A percentile compares a stretch with the other conserved stretches of the same genome.
Conservation (phyloP, 768 basidiomycete genomes). For the Epithele typhae region DNA sequence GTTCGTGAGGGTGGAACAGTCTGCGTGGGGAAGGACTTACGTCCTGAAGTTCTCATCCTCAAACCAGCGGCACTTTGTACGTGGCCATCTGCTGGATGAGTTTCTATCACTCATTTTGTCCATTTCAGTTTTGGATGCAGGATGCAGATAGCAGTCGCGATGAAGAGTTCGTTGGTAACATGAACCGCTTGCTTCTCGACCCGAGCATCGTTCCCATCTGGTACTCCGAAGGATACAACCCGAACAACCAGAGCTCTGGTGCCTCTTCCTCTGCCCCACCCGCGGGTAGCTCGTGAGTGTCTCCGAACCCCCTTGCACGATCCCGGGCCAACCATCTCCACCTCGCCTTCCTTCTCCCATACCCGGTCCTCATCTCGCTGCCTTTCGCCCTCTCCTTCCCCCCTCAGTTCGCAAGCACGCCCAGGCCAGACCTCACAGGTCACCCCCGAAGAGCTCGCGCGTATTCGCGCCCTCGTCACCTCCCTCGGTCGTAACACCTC, state of each 20-base stretch:
- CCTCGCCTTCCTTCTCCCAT: not conserved
- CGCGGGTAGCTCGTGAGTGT: conserved; percentile 13
- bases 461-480: conserved; percentile 49
- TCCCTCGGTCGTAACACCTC: conserved; percentile 15
- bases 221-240: conserved; percentile 47
- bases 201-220: conserved; percentile 60
- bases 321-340: not conserved
- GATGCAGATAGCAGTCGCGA: conserved; percentile 66
- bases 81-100: conserved; percentile 21
- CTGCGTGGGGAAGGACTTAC: conserved; percentile 65
- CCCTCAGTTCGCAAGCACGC: conserved; percentile 4
- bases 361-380: not conserved
- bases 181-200: conserved; percentile 68
- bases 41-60: conserved; percentile 92
- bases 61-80: conserved; percentile 84
- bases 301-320: no score
- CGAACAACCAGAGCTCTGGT: conserved; percentile 32
- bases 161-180: conserved; percentile 65
- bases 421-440: conserved; percentile 14
- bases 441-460: conserved; percentile 65
- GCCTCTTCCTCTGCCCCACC: conserved; percentile 38
- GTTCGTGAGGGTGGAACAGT: conserved; percentile 70
- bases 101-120: not conserved
- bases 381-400: not conserved
- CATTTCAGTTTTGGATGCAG: conserved; percentile 81